Evolutionary conservation across 768 basidiomycete genomes (phyloP).

Genomic region (Suillus paluster): DNA sequence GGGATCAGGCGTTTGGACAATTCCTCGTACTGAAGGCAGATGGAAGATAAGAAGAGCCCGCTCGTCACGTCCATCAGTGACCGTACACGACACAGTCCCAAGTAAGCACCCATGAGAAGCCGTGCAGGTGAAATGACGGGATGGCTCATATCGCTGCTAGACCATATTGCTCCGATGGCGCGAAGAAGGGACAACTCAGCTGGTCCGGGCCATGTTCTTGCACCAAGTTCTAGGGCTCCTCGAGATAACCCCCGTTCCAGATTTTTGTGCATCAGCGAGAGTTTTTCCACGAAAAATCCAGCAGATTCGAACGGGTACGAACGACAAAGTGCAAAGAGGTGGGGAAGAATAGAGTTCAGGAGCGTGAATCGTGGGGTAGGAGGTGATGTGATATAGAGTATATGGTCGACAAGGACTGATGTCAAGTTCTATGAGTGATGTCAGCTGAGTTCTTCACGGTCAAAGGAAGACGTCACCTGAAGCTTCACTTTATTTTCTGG

Average conservation of each 20-base stretch:
- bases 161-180: constrained; percentile 83
- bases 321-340: constrained; percentile 76
- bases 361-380: constrained; percentile 63
- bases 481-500: constrained; percentile 92
- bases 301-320: constrained; percentile 84
- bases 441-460: constrained; percentile 5
- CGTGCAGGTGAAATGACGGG: constrained; percentile 86
- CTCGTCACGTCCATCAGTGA: constrained; percentile 75
- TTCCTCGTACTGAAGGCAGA: constrained; percentile 83
- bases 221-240: constrained; percentile 59
- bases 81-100: constrained; percentile 82
- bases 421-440: constrained; percentile 60
- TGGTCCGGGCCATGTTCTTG: constrained; percentile 89
- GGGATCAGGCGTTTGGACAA: constrained; percentile 88
- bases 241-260: constrained; percentile 79
- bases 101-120: constrained; percentile 89
- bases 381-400: constrained; percentile 73
- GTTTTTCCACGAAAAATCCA: constrained; percentile 77
- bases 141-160: constrained; percentile 93
- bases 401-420: constrained; percentile 84
- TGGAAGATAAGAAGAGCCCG: constrained; percentile 87
- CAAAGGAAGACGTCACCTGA: constrained; percentile 59
- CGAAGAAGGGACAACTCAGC: constrained; percentile 84
- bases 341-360: constrained; percentile 72
- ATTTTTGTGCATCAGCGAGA: constrained; percentile 93